Evolutionary conservation across 768 basidiomycete genomes (phyloP), one percentile per base, ranked within the genome.

Genomic region (Naganishia randhawae): DNA sequence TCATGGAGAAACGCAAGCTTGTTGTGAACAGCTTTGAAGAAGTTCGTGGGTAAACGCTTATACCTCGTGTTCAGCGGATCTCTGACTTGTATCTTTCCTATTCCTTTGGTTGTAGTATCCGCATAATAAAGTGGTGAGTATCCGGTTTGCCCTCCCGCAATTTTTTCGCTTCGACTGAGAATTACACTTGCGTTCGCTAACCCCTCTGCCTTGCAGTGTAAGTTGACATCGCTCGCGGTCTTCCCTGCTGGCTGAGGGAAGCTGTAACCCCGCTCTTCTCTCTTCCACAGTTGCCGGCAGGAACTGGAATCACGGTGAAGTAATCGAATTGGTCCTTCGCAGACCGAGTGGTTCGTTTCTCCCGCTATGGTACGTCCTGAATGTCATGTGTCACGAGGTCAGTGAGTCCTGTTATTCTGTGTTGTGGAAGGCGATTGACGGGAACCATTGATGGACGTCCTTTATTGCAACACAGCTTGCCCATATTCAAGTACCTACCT

Each of bases 281-380:
- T n/a, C 0, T 41, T n/a, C n/a, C n/a, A 5, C 29, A 37, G 77
- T 76, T 64, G 76, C 78, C 7, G 78, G 78, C 0, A 51, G 78
- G 55, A 79, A 79, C 52, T 77, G 77, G 78, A 79, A 79, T 69
- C 76, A 77, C 70, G 78, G 78, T 13, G 75, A 77, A 52, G 75
- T 75, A n/a, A 69, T 79, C 29, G 75, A 79, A 69, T 71, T 79
- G n/a, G 78, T 79, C 2, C 63, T 79, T 17, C 64, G 78, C 19
- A 61, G 73, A 16, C 67, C 73, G 16, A 65, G 50, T 32, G 76
- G 76, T 3, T 54, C 67, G 6, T 79, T 79, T 45, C 66, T 79
- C 27, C 78, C 78, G 68, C 52, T 77, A 65, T 67, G 68, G 31
- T 80, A 75, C 41, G 73, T 80, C 42, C 71, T 73, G 16, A 75